Evolutionary conservation across 371 early-diverging fungal genomes (phyloP).

Genomic region (Mucor racemosus): DNA sequence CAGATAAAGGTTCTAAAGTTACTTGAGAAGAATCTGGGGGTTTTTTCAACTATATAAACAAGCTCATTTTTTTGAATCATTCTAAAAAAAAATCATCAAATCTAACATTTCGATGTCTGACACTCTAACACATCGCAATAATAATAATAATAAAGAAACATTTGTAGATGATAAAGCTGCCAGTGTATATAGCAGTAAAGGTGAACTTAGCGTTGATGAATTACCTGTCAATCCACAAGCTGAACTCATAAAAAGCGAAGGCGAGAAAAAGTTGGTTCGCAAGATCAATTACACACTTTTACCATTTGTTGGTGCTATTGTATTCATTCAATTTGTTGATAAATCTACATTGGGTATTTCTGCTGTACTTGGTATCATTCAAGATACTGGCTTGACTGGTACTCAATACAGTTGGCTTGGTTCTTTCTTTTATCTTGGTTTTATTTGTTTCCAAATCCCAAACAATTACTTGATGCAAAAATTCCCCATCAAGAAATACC

Average conservation of each 20-base stretch:
- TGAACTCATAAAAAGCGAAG: constrained; percentile 19
- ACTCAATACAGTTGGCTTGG: constrained; percentile 35
- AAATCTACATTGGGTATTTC: constrained; percentile 37
- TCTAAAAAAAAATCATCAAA: not conserved
- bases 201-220: not conserved
- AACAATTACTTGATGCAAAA: constrained; percentile 45
- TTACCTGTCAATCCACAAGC: not conserved
- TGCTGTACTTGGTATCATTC: constrained; percentile 37
- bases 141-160: not conserved
- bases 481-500: constrained; percentile 31
- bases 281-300: constrained; percentile 34
- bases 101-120: not conserved
- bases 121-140: not conserved
- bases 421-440: constrained; percentile 41
- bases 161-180: constrained; percentile 15
- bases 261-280: constrained; percentile 34
- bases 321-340: constrained; percentile 43
- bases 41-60: not conserved
- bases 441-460: constrained; percentile 31
- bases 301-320: constrained; percentile 34
- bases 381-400: constrained; percentile 27
- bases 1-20: not conserved
- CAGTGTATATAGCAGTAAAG: constrained; percentile 16
- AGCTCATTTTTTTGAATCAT: not conserved
- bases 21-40: not conserved